Base-by-base conservation (phyloP, 148 eudicot species). In the Amaranthus cruentus region DNA sequence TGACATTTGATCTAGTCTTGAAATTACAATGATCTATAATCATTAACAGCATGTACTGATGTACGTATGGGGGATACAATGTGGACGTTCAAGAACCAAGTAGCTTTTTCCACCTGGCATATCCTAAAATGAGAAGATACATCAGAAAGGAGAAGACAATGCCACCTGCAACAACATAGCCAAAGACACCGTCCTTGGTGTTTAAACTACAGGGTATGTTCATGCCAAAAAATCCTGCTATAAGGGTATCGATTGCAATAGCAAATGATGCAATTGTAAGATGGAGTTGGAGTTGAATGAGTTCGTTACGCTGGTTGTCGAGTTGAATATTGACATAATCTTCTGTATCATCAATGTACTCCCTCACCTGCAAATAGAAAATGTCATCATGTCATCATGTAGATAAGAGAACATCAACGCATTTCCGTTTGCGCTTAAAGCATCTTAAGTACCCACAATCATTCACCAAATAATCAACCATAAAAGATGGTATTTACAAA, bases 321-420 rank as follows among this genome's bases (percentile, higher is more conserved):
- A 93, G 93, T 78, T 93, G 96, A 76, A 93, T 93, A 77, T 90
- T 93, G 13, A 90, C 98, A 21, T 90, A 93, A 77, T 90, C 96
- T 77, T 93, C 98, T 51, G 98, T 95, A 84, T 95, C 96, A 74
- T 95, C 97, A 64, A 95, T 90, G 76, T 95, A 95, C 75, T 95
- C 98, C 21, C 97, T 91, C 9, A 95, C 97, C 98, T 91, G 88
- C 51, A 47, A 62, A 28, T 28, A 28, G 38, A 51, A 63, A 68
- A 14, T 2, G 38, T 28, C 38, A 28, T 28, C 38, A 28, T 28
- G 38, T 28, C 38, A 28, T 28, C 38, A 1, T 28, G 38, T 28
- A 28, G 38, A 28, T 28, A 28, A 28, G 38, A 28, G 38, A 28
- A 28, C 38, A 28, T 28, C 38, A 28, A 28, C 38, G 38, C 38